These are phyloP conservation scores for Beta corolliflora DNA, from an alignment of 179 eudicot species.

Conservation along the genomic window DNA sequence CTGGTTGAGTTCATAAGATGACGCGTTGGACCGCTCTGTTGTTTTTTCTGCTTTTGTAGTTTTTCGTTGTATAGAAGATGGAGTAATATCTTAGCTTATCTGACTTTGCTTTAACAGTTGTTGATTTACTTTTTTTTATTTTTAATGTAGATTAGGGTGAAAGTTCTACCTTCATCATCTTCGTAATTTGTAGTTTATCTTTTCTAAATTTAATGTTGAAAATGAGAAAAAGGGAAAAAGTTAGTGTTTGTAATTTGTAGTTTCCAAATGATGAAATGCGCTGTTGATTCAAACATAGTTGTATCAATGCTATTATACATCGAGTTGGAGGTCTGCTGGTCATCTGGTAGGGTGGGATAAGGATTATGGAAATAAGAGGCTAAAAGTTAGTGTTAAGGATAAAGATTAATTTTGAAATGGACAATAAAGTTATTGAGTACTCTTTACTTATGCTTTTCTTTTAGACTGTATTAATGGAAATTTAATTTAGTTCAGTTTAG, in stretches of 20 bases:
- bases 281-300: not conserved
- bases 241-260: not conserved
- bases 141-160: not conserved
- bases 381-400: too few species aligned
- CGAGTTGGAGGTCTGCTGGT: too few species aligned
- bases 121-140: not conserved
- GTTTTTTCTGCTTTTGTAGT: not conserved
- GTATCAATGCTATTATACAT: too few species aligned
- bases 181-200: not conserved
- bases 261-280: not conserved
- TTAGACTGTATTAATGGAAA: too few species aligned
- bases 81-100: not conserved
- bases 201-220: not conserved
- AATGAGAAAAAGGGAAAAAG: not conserved
- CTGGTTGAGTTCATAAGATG: not conserved
- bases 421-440: too few species aligned
- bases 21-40: not conserved
- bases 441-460: too few species aligned
- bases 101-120: not conserved
- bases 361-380: too few species aligned
- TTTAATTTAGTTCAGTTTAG: too few species aligned
- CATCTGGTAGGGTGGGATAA: too few species aligned
- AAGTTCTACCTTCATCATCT: not conserved
- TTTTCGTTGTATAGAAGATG: conserved; percentile 14
- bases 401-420: too few species aligned